These are phyloP conservation scores for Diddensiella transvaalensis DNA, from an alignment of 805 yeast species.

Conservation along the genomic window DNA sequence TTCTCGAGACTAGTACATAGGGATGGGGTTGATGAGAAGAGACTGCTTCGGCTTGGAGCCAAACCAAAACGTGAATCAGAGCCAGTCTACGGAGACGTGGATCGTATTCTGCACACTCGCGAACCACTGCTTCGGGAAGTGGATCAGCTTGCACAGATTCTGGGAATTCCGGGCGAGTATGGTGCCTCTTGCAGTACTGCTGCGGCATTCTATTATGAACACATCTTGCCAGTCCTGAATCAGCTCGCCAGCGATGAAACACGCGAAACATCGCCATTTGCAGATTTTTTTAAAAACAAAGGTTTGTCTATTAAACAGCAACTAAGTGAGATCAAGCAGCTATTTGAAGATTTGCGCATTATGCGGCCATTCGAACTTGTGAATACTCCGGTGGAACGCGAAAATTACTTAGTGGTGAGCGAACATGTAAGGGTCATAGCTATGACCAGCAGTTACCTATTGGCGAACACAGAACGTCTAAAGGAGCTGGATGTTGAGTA, in stretches of 20 bases:
- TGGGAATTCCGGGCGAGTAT: slow-evolving; percentile 36
- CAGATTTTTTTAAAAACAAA: not conserved
- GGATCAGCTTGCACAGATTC: slow-evolving; percentile 30
- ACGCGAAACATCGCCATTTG: not conserved
- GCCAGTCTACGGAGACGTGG: slow-evolving; percentile 19
- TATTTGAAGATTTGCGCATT: slow-evolving; percentile 27
- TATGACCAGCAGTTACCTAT: slow-evolving; percentile 26
- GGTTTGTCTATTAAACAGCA: not conserved
- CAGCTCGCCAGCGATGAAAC: not conserved
- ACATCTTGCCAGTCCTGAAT: slow-evolving; percentile 14
- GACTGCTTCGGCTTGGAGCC: slow-evolving; percentile 28
- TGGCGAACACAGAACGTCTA: slow-evolving; percentile 17
- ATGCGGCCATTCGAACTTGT: slow-evolving; percentile 32
- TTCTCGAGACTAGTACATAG: slow-evolving; percentile 22
- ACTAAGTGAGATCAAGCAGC: slow-evolving; percentile 20
- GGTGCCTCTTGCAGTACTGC: slow-evolving; percentile 41
- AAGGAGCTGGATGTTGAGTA: slow-evolving; percentile 23
- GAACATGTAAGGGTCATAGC: slow-evolving; percentile 31
- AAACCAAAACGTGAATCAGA: slow-evolving; percentile 22
- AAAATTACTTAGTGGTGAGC: slow-evolving; percentile 26
- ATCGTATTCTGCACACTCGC: slow-evolving; percentile 14
- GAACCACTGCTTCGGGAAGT: slow-evolving; percentile 27
- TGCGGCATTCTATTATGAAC: slow-evolving; percentile 29
- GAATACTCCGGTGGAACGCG: slow-evolving; percentile 18
- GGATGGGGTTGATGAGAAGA: not conserved